A percentile compares a stretch with the other conserved stretches of the same genome.
These are phyloP conservation scores for Dendrothele bispora DNA, from an alignment of 768 basidiomycete genomes.

Conservation along the genomic window DNA sequence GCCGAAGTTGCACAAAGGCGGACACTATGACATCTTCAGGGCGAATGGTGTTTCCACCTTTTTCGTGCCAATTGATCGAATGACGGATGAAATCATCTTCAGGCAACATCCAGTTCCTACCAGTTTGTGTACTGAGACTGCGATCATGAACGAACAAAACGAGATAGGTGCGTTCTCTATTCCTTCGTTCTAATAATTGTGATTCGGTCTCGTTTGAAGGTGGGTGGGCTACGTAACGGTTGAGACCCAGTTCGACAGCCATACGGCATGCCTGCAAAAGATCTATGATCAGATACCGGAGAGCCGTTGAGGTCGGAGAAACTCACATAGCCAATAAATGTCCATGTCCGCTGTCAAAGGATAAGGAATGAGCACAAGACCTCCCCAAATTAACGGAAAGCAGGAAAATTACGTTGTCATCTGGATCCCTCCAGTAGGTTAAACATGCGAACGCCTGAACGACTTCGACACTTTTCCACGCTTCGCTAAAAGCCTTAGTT, in stretches of 20 bases:
- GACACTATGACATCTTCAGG: conserved; percentile 83
- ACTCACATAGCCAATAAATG: conserved; percentile 81
- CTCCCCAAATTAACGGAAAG: conserved; percentile 14
- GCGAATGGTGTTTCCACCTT: conserved; percentile 50
- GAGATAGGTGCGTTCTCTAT: conserved; percentile 83
- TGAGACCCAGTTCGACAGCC: conserved; percentile 82
- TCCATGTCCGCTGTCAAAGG: conserved; percentile 70
- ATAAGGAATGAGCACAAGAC: neutral
- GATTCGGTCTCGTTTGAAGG: conserved; percentile 61
- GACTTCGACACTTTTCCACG: conserved; percentile 82
- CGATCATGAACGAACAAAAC: conserved; percentile 87
- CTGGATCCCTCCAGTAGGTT: conserved; percentile 88
- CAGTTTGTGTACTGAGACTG: conserved; percentile 56
- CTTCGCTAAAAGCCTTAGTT: conserved; percentile 75
- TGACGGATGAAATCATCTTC: conserved; percentile 80
- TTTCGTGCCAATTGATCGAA: conserved; percentile 70
- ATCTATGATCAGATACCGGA: neutral
- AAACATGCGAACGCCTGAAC: conserved; percentile 88
- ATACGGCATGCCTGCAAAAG: conserved; percentile 74
- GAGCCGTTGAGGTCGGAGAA: neutral
- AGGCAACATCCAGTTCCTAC: conserved; percentile 85
- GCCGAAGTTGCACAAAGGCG: conserved; percentile 74
- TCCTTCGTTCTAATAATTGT: conserved; percentile 73
- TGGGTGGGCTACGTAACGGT: conserved; percentile 61
- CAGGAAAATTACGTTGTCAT: conserved; percentile 60